Conservation (phyloP, 306 rosid genomes). For the Vachellia collinsii region DNA sequence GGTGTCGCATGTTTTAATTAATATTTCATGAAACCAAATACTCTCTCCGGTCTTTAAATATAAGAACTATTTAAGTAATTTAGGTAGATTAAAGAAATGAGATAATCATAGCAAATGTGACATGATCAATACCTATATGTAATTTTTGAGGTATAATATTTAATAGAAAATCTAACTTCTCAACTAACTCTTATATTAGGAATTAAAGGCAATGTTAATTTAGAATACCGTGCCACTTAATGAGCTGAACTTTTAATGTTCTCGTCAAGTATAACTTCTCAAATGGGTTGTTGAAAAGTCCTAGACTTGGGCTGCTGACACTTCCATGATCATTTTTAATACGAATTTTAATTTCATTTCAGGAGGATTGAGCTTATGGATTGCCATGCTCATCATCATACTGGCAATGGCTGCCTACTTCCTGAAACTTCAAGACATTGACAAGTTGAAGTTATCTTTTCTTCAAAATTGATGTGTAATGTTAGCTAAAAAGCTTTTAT, state of each 20-base stretch:
- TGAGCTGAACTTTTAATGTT: not conserved
- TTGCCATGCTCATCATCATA: constrained; percentile 60
- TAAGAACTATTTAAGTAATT: no score
- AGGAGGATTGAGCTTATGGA: constrained; percentile 79
- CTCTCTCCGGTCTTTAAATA: no score
- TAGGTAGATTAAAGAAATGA: no score
- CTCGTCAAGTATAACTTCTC: not conserved
- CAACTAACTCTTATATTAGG: no score
- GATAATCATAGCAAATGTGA: no score
- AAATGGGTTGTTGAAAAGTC: not conserved
- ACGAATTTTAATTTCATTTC: constrained; percentile 13
- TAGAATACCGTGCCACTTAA: no score
- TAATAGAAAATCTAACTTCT: no score
- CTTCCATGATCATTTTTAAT: not conserved
- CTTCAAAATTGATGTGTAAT: constrained; percentile 10
- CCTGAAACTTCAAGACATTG: constrained; percentile 44
- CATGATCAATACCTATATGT: no score
- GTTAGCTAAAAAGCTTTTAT: constrained; percentile 13
- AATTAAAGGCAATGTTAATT: no score
- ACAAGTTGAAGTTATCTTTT: constrained; percentile 31
- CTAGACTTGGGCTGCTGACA: constrained; percentile 4
- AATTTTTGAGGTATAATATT: no score
- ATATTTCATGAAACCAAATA: not conserved
- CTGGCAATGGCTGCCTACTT: constrained; percentile 70
- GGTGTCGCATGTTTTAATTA: not conserved